phyloP scores from a whole-genome alignment of 2,329 filamentous ascomycete species.

The Trichoderma guizhouense region DNA sequence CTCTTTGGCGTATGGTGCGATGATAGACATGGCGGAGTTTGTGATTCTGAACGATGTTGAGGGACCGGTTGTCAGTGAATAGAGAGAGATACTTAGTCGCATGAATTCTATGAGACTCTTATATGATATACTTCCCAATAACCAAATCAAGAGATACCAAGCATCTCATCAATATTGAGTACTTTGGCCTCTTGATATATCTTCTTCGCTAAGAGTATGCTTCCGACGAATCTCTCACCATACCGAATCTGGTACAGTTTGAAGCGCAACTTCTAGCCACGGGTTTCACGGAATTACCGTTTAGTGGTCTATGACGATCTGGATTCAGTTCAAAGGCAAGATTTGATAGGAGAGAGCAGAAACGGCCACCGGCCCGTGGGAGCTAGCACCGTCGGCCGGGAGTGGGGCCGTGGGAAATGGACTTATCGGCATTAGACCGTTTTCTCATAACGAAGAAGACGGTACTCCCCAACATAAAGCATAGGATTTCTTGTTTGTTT shows the following conservation, averaged over 20 bases:
- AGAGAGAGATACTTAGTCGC: background rate
- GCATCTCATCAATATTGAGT: background rate
- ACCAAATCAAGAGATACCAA: too few relatives aligned
- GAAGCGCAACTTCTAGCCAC: background rate
- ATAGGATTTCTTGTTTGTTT: too few relatives aligned
- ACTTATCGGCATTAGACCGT: conserved; percentile 8
- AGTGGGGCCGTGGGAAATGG: conserved; percentile 14
- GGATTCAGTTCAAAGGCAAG: background rate
- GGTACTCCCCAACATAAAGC: background rate
- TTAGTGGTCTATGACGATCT: background rate
- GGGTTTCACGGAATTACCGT: background rate
- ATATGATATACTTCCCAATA: too few relatives aligned
- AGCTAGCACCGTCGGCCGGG: background rate
- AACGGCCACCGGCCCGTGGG: background rate
- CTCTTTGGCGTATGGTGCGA: conserved; percentile 1
- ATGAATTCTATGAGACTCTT: background rate
- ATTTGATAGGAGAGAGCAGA: background rate
- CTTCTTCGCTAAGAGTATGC: background rate
- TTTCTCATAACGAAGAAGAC: background rate
- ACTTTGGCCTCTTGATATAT: background rate
- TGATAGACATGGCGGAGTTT: background rate
- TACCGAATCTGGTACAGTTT: background rate
- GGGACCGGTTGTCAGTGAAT: background rate
- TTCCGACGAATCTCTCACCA: background rate
- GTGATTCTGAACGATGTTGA: background rate